These are phyloP conservation scores for Penicillium corylophilum DNA, from an alignment of 2,329 filamentous ascomycete genomes.

Conservation along the genomic window DNA sequence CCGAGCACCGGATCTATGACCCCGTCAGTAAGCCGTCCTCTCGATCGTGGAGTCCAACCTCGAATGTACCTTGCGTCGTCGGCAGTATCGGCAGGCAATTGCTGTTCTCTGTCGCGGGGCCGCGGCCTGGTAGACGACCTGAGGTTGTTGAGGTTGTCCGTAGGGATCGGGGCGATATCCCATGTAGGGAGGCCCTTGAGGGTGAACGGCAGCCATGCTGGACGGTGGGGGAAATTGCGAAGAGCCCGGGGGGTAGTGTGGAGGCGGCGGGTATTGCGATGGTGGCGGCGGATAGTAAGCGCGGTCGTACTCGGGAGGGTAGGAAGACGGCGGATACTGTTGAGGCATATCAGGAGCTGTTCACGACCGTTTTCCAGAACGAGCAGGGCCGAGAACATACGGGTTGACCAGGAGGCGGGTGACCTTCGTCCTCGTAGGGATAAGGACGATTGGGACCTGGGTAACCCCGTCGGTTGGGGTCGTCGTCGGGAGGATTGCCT, in stretches of 20 bases:
- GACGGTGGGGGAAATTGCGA: conserved; percentile 39
- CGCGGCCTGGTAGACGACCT: conserved; percentile 45
- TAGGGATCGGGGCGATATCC: conserved; percentile 46
- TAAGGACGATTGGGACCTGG: conserved; percentile 35
- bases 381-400: conserved; percentile 38
- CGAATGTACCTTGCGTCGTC: conserved; percentile 50
- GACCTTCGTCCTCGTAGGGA: conserved; percentile 37
- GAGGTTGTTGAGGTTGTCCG: conserved; percentile 35
- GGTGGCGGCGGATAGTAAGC: conserved; percentile 36
- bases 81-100: conserved; percentile 53
- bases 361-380: background rate
- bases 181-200: conserved; percentile 42
- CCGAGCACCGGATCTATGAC: conserved; percentile 70
- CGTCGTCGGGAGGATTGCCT: conserved; percentile 43
- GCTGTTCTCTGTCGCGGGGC: conserved; percentile 53
- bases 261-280: conserved; percentile 33
- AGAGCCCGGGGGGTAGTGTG: conserved; percentile 31
- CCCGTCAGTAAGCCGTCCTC: background rate
- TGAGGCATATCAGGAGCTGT: conserved; percentile 4
- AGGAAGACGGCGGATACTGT: conserved; percentile 35
- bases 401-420: conserved; percentile 33
- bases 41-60: background rate
- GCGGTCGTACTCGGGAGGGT: conserved; percentile 32
- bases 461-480: conserved; percentile 47
- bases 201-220: conserved; percentile 45